Conservation (phyloP, 371 early-diverging fungal genomes). For the Chytridium lagenaria region DNA sequence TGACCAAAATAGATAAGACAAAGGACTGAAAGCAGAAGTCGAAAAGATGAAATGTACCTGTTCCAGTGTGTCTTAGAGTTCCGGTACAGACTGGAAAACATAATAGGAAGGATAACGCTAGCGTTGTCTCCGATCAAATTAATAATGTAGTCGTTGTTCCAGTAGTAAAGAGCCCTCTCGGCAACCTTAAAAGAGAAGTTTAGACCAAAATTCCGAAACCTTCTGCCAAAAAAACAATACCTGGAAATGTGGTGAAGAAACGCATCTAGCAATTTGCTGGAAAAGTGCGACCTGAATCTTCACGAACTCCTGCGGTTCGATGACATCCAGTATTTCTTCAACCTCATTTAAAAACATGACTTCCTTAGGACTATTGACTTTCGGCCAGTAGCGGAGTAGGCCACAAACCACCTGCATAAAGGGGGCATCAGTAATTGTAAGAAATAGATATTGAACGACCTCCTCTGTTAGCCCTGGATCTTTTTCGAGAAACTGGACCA, state of each 20-base stretch:
- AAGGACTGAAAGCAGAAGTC: background rate
- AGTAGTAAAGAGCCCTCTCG: slow-evolving; percentile 93
- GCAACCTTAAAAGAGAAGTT: slow-evolving; percentile 69
- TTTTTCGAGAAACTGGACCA: slow-evolving; percentile 97
- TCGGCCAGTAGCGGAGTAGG: slow-evolving; percentile 95
- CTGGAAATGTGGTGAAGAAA: slow-evolving; percentile 96
- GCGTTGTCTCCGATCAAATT: slow-evolving; percentile 92
- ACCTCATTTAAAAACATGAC: slow-evolving; percentile 97
- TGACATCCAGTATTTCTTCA: slow-evolving; percentile 94
- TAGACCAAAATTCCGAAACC: background rate
- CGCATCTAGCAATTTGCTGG: slow-evolving; percentile 85
- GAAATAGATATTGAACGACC: slow-evolving; percentile 47
- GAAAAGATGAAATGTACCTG: slow-evolving; percentile 58
- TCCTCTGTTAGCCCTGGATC: slow-evolving; percentile 89
- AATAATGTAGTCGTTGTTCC: slow-evolving; percentile 97
- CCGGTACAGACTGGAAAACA: slow-evolving; percentile 87
- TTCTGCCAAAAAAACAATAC: slow-evolving; percentile 53
- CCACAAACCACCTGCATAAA: slow-evolving; percentile 82
- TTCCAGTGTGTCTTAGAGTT: slow-evolving; percentile 97
- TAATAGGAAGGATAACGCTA: slow-evolving; percentile 85
- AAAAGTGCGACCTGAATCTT: slow-evolving; percentile 89
- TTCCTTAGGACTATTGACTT: slow-evolving; percentile 96
- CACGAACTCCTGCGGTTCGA: slow-evolving; percentile 85
- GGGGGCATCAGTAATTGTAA: background rate
- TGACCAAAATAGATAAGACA: slow-evolving; percentile 33